Evolutionary conservation across 1,139 yeast species (phyloP).

Genomic region (Candida anutae): DNA sequence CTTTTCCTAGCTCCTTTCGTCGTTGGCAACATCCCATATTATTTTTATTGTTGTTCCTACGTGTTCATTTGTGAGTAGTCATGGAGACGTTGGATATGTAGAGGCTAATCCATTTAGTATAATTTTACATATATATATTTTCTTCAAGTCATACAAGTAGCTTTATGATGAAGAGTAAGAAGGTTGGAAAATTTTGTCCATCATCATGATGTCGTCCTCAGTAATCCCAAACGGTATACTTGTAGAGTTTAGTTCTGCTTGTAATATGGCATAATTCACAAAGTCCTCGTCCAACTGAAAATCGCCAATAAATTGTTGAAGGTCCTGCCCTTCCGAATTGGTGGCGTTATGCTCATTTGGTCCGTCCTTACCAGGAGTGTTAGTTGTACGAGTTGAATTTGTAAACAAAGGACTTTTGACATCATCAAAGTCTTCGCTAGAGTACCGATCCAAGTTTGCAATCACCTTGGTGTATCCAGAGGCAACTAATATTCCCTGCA

Average conservation of each 20-base stretch:
- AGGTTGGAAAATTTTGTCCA: conserved; percentile 10
- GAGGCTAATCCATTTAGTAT: too few relatives aligned
- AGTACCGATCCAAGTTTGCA: conserved; percentile 2
- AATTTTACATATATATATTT: too few relatives aligned
- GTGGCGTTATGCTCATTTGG: too few relatives aligned
- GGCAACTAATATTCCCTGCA: conserved; percentile 4
- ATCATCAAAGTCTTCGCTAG: conserved; percentile 1
- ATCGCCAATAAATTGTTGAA: conserved; percentile 4
- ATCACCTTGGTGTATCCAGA: conserved; percentile 3
- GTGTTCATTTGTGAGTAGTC: too few relatives aligned
- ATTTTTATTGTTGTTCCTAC: too few relatives aligned
- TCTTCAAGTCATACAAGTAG: too few relatives aligned
- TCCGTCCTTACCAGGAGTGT: background rate
- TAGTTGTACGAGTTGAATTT: conserved; percentile 1
- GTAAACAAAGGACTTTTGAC: background rate
- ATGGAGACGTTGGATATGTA: too few relatives aligned
- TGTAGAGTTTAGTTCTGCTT: conserved; percentile 1
- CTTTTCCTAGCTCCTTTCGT: too few relatives aligned
- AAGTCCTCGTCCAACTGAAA: conserved; percentile 5
- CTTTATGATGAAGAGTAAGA: conserved; percentile 1
- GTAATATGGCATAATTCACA: conserved; percentile 2
- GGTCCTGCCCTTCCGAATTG: too few relatives aligned
- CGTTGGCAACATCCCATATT: too few relatives aligned
- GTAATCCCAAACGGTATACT: conserved; percentile 4
- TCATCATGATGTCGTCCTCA: conserved; percentile 12